These are phyloP conservation scores for Pezicula carpinea DNA, from an alignment of 2,329 filamentous ascomycete genomes.

Conservation along the genomic window DNA sequence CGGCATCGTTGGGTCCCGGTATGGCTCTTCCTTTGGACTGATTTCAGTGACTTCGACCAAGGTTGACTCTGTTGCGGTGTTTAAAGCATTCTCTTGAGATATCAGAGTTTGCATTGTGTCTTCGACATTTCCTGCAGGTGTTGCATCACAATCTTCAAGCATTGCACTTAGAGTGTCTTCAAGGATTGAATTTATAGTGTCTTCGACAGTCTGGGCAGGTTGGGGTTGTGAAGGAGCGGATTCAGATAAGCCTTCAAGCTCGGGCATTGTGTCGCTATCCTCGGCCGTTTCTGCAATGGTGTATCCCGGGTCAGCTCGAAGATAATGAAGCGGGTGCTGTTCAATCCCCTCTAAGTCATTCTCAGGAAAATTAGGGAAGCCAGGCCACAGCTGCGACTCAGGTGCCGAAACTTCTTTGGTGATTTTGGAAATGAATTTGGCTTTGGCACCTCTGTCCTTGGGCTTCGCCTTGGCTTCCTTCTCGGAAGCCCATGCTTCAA, in stretches of 20 bases:
- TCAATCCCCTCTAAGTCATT: conserved; percentile 22
- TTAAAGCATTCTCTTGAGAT: conserved; percentile 5
- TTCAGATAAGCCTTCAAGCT: conserved; percentile 17
- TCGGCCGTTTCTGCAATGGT: conserved; percentile 10
- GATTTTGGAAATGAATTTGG: background rate
- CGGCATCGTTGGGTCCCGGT: conserved; percentile 58
- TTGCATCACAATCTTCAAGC: too few species aligned
- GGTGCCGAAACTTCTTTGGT: background rate
- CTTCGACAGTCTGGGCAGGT: background rate
- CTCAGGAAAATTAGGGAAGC: conserved; percentile 11
- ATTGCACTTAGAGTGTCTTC: too few species aligned
- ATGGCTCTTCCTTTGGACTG: background rate
- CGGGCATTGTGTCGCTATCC: conserved; percentile 34
- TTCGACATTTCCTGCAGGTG: too few species aligned
- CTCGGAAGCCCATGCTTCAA: conserved; percentile 27
- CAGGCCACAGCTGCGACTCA: conserved; percentile 10
- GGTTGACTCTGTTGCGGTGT: conserved; percentile 2
- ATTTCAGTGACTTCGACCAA: background rate
- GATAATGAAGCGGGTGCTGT: conserved; percentile 21
- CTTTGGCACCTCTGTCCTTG: background rate
- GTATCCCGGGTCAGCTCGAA: conserved; percentile 24
- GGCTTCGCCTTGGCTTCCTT: conserved; percentile 9
- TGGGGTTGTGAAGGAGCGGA: background rate
- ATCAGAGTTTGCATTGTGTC: too few species aligned
- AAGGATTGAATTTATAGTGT: too few species aligned